Evolutionary conservation across 495 filamentous ascomycete species (phyloP), one percentile per base, ranked within the genome.

Genomic region (Lasiosphaeria ovina): DNA sequence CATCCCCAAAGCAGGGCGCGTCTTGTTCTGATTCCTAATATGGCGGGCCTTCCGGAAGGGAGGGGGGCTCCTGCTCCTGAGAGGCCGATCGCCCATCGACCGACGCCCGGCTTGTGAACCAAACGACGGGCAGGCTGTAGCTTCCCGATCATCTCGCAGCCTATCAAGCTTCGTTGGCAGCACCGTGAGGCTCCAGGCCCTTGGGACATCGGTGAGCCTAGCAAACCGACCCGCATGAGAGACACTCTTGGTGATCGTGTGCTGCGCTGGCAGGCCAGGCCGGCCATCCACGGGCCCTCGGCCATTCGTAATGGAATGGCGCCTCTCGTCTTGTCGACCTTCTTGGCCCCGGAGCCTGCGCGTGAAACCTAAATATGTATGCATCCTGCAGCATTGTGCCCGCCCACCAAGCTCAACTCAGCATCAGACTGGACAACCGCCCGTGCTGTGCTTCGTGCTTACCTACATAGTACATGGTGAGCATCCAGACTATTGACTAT

Each of bases 331-430:
- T 24, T 51, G 58, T 24, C 53, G 16, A 50, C 54, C 35, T 14
- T 42, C 54, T 53, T 48, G 45, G 35, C 45, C 16, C 35, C 35
- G 7, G 55, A 40, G 48, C 51, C 36, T 64, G 45, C 51, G 59
- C 56, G 64, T 67, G 62, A 57, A 51, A 69, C 36, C 58, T 3
- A 45, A 38, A 9, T 31, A 4, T 34, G 12, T 55, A 57, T 63
- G 61, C 65, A 68, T 53, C 36, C 51, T 66, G 63, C 68, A 66
- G 59, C 62, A 49, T 60, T 57, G 59, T 63, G 60, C 57, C 53
- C 57, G 44, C 59, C 24, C 53, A 38, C 55, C 60, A 58, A 62
- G 62, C 68, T 62, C 65, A 57, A 59, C 57, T 64, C 51, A 48
- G 58, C 56, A 61, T 59, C 62, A 59, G 36, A 32, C 34, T 33